Evolutionary conservation across 176 grass and related monocot species (phyloP), one percentile per base, ranked within the genome.

Genomic region (Eleusine indica): DNA sequence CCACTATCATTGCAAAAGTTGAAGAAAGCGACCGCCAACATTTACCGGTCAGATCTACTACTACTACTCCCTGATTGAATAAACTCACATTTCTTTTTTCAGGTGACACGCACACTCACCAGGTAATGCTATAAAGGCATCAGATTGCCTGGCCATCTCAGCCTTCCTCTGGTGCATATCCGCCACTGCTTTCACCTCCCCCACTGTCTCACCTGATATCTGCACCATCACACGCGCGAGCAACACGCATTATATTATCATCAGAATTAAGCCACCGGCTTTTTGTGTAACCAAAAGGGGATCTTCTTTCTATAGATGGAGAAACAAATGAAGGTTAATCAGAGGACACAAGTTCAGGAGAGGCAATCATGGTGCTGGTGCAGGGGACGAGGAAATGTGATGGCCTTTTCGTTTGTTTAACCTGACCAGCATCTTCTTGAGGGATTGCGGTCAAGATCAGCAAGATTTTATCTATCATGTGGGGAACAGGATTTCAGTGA

Each of bases 401-500:
- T 78, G 74, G 66, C 52, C 66, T 71, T 78, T 85, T 51, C 40
- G 74, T 49, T 85, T 85, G 66, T 78, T 78, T 71, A 71, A 49
- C 30, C 21, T 22, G 67, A 66, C 66, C 74, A 47, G 40, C 66
- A 25, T 85, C 67, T 70, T 39, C 67, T 85, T 44, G 38, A 47
- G 14, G 39, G 16, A 83, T 80, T 79, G 84, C 32, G 22, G 83
- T 72, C 67, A 72, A 72, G 42, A 86, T 73, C 84, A 80, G 68
- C 57, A 72, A 42, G 76, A 73, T 86, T 73, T 86, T 56, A 86
- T 72, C 56, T 70, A 79, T 79, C 84, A 73, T 65, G 84, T 39
- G 56, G 75, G 75, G 75, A 79, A 72, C 84, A 79, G 70, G 69
- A 73, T 86, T 86, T 73, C 76, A 80, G 76, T 80, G 76, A 73